Conservation (phyloP, 352 stramenopile genomes). For the Phytophthora colocasiae region DNA sequence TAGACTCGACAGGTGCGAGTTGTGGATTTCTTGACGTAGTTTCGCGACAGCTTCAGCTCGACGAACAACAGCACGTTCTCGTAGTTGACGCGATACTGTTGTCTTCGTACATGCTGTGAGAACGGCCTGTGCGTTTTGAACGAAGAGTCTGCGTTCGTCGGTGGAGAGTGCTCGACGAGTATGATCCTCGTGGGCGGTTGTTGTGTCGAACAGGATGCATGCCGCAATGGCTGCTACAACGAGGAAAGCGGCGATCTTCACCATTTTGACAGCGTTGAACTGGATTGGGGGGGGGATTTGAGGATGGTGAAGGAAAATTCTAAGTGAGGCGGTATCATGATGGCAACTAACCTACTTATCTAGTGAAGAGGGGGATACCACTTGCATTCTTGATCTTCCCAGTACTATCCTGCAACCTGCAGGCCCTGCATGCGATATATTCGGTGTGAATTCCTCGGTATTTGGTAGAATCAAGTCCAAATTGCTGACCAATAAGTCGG, state of each 20-base stretch:
- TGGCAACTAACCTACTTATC: too few species aligned
- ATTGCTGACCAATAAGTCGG: too few species aligned
- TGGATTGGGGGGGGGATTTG: neutral
- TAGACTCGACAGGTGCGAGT: neutral
- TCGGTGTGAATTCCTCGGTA: too few species aligned
- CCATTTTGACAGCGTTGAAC: conserved; percentile 6
- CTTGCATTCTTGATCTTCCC: too few species aligned
- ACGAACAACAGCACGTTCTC: conserved; percentile 21
- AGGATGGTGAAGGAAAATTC: neutral
- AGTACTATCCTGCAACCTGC: too few species aligned
- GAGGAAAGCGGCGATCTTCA: conserved; percentile 14
- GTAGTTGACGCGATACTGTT: conserved; percentile 12
- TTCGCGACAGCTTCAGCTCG: conserved; percentile 21
- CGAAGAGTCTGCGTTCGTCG: conserved; percentile 20
- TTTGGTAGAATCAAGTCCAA: too few species aligned
- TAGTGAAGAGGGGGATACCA: too few species aligned
- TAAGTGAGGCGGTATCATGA: neutral
- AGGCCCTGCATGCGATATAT: too few species aligned
- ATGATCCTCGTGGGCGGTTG: conserved; percentile 10
- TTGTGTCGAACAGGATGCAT: neutral
- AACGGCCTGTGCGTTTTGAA: conserved; percentile 4
- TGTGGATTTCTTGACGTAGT: conserved; percentile 13
- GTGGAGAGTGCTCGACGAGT: conserved; percentile 8
- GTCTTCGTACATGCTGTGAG: conserved; percentile 12
- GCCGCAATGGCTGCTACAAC: conserved; percentile 11